phyloP scores from a whole-genome alignment of 2,329 filamentous ascomycete genomes.

The Onygenales sp. region DNA sequence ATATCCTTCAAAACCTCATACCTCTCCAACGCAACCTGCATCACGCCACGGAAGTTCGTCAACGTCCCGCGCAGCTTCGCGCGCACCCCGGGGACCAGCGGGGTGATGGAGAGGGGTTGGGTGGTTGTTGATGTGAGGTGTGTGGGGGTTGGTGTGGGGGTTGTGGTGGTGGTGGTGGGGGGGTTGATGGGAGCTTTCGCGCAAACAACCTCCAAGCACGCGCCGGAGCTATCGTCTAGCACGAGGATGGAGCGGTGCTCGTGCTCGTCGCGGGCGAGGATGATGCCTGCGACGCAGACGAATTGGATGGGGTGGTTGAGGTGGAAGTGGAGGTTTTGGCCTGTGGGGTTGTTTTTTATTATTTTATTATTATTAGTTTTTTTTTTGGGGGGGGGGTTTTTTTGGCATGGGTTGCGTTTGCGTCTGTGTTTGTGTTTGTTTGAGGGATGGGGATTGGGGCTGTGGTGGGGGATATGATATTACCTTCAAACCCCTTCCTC shows the following conservation, averaged over 20 bases:
- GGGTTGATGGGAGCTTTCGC: conserved; percentile 20
- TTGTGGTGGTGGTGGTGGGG: conserved; percentile 5
- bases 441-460: not conserved
- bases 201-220: conserved; percentile 47
- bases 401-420: not conserved
- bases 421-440: not conserved
- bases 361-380: no score
- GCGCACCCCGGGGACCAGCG: conserved; percentile 41
- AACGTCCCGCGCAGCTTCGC: conserved; percentile 51
- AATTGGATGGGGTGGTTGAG: conserved; percentile 68
- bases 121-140: conserved; percentile 10
- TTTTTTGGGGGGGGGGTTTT: not conserved
- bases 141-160: conserved; percentile 9
- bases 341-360: conserved; percentile 20
- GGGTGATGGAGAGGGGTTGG: conserved; percentile 35
- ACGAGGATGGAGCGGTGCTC: conserved; percentile 44
- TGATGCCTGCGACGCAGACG: conserved; percentile 60
- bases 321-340: conserved; percentile 53
- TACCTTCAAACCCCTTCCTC: conserved; percentile 44
- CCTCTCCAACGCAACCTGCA: conserved; percentile 48
- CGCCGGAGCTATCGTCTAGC: conserved; percentile 53
- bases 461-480: not conserved
- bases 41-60: conserved; percentile 38
- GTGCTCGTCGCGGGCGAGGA: conserved; percentile 53
- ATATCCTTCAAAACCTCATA: conserved; percentile 42